Percentiles rank a stretch among this genome's conserved stretches.
Evolutionary conservation across 2,329 filamentous ascomycete species (phyloP).

Genomic region (Nemania sp.): DNA sequence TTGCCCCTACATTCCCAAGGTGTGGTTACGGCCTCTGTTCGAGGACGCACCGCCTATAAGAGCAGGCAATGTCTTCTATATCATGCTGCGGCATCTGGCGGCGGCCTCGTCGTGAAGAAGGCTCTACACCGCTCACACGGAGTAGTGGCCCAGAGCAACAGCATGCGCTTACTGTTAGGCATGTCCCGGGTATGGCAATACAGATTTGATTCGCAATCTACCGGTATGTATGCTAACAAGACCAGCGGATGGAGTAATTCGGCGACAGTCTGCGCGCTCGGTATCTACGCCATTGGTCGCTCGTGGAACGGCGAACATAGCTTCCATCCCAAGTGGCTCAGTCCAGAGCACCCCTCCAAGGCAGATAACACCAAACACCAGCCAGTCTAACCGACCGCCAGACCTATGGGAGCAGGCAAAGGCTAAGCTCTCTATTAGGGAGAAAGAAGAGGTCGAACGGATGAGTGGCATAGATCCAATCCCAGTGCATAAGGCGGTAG

Average conservation of each 20-base stretch:
- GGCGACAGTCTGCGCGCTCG: neutral
- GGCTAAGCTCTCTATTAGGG: conserved; percentile 4
- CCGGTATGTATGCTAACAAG: neutral
- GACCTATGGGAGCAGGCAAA: conserved; percentile 15
- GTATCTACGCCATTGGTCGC: neutral
- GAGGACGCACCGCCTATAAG: neutral
- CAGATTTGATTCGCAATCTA: neutral
- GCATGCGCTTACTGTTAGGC: neutral
- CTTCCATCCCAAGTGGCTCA: neutral
- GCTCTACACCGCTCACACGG: neutral
- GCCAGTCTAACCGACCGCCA: neutral
- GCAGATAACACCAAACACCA: neutral
- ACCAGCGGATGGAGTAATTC: neutral
- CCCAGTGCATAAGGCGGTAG: neutral
- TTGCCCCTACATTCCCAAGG: neutral
- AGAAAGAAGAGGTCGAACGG: neutral
- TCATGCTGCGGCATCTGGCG: conserved; percentile 1
- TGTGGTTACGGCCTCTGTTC: neutral
- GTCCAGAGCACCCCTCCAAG: neutral
- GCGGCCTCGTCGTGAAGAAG: neutral
- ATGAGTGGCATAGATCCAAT: neutral
- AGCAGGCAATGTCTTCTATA: neutral
- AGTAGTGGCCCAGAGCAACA: neutral
- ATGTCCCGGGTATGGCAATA: neutral
- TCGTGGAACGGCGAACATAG: neutral